A percentile compares a stretch with the other conserved stretches of the same genome.
Evolutionary conservation across 2,329 filamentous ascomycete species (phyloP).

Genomic region (Colletotrichum sansevieriae): DNA sequence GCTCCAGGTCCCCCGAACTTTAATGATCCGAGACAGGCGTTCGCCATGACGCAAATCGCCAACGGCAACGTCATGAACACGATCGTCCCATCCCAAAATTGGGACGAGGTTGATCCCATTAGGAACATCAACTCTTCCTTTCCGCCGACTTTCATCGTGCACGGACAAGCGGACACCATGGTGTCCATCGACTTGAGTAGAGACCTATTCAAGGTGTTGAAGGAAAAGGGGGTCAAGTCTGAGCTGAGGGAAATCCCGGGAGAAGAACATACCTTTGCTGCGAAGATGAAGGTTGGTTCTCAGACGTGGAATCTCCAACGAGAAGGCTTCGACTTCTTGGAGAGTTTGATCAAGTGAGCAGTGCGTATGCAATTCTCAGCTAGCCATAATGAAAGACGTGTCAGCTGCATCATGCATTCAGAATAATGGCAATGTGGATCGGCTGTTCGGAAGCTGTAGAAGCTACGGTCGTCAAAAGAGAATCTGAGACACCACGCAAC

Average conservation of each 20-base stretch:
- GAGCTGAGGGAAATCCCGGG: slow-evolving; percentile 54
- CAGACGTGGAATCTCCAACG: slow-evolving; percentile 52
- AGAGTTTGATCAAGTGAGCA: slow-evolving; percentile 43
- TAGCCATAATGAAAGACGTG: neutral
- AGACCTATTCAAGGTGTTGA: slow-evolving; percentile 46
- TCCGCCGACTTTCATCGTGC: slow-evolving; percentile 58
- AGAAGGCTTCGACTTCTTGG: slow-evolving; percentile 57
- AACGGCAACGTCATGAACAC: slow-evolving; percentile 53
- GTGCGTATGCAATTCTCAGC: neutral
- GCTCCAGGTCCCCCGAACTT: slow-evolving; percentile 51
- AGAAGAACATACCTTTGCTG: slow-evolving; percentile 59
- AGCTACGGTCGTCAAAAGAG: too few relatives aligned
- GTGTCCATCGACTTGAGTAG: slow-evolving; percentile 54
- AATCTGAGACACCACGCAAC: too few relatives aligned
- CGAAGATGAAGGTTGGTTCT: slow-evolving; percentile 55
- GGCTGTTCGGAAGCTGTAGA: neutral
- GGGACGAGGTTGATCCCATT: slow-evolving; percentile 51
- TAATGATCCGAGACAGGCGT: slow-evolving; percentile 53
- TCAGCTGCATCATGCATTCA: neutral
- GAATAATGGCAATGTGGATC: neutral
- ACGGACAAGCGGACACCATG: slow-evolving; percentile 55
- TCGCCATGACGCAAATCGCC: slow-evolving; percentile 57
- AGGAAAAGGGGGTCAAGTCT: slow-evolving; percentile 49
- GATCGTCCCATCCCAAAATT: slow-evolving; percentile 46
- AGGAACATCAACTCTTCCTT: slow-evolving; percentile 48